phyloP scores from a whole-genome alignment of 345 rosid genomes.

The Citrus medica region DNA sequence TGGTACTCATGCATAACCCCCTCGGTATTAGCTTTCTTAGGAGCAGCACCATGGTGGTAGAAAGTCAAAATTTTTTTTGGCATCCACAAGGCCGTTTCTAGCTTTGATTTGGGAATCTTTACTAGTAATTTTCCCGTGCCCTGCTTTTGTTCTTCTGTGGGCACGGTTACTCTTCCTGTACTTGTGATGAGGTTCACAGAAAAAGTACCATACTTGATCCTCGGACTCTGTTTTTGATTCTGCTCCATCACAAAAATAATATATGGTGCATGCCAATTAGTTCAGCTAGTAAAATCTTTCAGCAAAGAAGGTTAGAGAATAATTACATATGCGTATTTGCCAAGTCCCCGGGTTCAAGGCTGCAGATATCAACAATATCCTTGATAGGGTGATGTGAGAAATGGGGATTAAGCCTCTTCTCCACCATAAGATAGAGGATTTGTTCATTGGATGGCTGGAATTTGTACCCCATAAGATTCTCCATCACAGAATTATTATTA shows the following conservation, averaged over 20 bases:
- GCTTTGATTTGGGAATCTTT: slow-evolving; percentile 16
- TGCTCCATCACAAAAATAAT: background rate
- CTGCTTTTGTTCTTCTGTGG: slow-evolving; percentile 26
- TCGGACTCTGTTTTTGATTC: background rate
- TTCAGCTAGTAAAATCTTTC: background rate
- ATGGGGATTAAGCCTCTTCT: slow-evolving; percentile 12
- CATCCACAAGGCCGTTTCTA: background rate
- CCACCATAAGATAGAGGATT: slow-evolving; percentile 1
- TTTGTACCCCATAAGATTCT: slow-evolving; percentile 6
- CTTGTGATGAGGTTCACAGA: slow-evolving; percentile 8
- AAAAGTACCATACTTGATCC: slow-evolving; percentile 37
- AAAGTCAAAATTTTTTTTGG: background rate
- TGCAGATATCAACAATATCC: too few relatives aligned
- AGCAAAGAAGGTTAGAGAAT: too few relatives aligned
- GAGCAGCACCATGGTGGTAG: background rate
- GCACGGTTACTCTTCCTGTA: slow-evolving; percentile 3
- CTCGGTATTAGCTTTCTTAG: background rate
- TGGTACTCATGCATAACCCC: background rate
- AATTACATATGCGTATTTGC: too few relatives aligned
- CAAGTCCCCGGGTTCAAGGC: too few relatives aligned
- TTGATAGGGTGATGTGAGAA: too few relatives aligned
- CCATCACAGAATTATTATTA: background rate
- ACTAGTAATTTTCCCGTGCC: slow-evolving; percentile 41
- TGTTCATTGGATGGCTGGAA: slow-evolving; percentile 26
- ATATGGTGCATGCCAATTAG: background rate